Conservation (phyloP, 75 land plant genomes). For the Sequoiadendron giganteum region DNA sequence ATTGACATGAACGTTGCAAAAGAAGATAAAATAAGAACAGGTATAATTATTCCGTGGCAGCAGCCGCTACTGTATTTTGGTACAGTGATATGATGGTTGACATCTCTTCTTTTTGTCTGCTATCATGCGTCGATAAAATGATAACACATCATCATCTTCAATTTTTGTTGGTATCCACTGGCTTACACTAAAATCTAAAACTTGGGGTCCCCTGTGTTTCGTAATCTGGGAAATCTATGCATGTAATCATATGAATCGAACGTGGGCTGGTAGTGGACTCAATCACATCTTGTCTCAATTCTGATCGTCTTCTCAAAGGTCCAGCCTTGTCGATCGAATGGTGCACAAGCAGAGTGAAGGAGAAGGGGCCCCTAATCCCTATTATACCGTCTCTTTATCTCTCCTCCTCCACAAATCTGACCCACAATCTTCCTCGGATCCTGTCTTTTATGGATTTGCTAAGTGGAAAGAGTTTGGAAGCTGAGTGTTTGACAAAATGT, state of each 20-base stretch:
- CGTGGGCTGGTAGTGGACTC: constrained; percentile 10
- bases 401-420: background rate
- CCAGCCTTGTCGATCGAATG: background rate
- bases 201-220: constrained; percentile 2
- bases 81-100: background rate
- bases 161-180: background rate
- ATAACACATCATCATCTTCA: background rate
- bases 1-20: background rate
- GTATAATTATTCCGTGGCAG: background rate
- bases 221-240: background rate
- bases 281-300: background rate
- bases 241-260: background rate
- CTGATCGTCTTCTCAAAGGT: background rate
- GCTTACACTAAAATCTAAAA: background rate
- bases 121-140: background rate
- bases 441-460: background rate
- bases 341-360: background rate
- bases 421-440: constrained; percentile 5
- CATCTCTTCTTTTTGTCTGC: background rate
- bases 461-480: background rate
- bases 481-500: background rate
- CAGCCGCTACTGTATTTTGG: background rate
- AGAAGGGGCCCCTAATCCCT: background rate
- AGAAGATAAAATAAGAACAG: background rate
- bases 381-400: background rate